Evolutionary conservation across 1,139 yeast species (phyloP).

Genomic region (Hansenula anomala): DNA sequence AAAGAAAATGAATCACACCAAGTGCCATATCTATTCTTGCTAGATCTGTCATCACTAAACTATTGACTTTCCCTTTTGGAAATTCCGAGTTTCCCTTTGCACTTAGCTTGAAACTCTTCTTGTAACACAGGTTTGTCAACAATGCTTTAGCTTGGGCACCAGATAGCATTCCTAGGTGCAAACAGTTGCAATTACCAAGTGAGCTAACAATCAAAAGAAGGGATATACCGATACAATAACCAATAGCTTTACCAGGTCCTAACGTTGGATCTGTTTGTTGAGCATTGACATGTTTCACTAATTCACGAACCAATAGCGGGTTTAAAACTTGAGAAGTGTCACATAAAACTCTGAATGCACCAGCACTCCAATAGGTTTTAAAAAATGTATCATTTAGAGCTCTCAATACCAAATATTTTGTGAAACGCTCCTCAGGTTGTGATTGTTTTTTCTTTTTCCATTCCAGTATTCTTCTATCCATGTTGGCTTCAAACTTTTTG

Average conservation of each 20-base stretch:
- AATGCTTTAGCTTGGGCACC: constrained; percentile 44
- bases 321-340: constrained; percentile 38
- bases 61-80: constrained; percentile 50
- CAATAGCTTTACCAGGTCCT: constrained; percentile 40
- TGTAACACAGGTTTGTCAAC: constrained; percentile 36
- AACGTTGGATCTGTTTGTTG: constrained; percentile 16
- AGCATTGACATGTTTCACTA: constrained; percentile 37
- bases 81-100: constrained; percentile 34
- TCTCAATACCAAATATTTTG: constrained; percentile 28
- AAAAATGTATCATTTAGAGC: constrained; percentile 48
- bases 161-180: constrained; percentile 52
- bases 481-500: constrained; percentile 14
- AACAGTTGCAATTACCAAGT: constrained; percentile 43
- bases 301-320: constrained; percentile 38
- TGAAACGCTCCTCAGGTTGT: constrained; percentile 17
- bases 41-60: constrained; percentile 69
- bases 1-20: constrained; percentile 57
- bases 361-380: constrained; percentile 37
- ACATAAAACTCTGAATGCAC: constrained; percentile 32
- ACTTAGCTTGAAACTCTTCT: constrained; percentile 37
- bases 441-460: constrained; percentile 22
- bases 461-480: constrained; percentile 17
- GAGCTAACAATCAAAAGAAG: constrained; percentile 37
- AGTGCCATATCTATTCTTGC: constrained; percentile 69
- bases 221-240: constrained; percentile 47